Percentiles rank a stretch among this genome's conserved stretches.
These are phyloP conservation scores for Saturnispora kantuleensis DNA, from an alignment of 805 yeast genomes.

Conservation along the genomic window DNA sequence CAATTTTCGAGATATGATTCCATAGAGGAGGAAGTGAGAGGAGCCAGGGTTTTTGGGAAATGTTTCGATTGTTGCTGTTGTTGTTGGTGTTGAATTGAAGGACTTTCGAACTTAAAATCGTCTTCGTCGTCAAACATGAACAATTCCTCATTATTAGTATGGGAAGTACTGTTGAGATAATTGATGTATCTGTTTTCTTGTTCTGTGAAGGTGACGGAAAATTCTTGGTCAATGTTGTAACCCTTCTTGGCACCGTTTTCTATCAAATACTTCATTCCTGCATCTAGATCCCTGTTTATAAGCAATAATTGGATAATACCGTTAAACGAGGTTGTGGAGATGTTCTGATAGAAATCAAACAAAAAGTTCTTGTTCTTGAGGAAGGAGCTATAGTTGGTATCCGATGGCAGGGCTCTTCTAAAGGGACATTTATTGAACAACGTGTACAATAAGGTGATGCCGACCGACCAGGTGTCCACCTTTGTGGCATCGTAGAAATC, in stretches of 20 bases:
- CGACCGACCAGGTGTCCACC: slow-evolving; percentile 49
- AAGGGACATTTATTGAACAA: slow-evolving; percentile 47
- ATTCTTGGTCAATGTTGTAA: slow-evolving; percentile 38
- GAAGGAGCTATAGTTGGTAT: slow-evolving; percentile 36
- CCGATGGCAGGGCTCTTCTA: slow-evolving; percentile 30
- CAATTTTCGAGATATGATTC: slow-evolving; percentile 1
- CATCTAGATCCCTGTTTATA: slow-evolving; percentile 31
- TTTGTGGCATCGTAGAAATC: slow-evolving; percentile 32
- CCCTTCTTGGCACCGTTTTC: slow-evolving; percentile 28
- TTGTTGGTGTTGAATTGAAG: not conserved
- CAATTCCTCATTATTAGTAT: slow-evolving; percentile 7
- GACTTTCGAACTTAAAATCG: not conserved
- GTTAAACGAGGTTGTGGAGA: slow-evolving; percentile 33
- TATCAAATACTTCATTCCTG: slow-evolving; percentile 22
- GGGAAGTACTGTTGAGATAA: slow-evolving; percentile 12
- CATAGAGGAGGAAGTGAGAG: not conserved
- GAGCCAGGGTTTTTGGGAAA: not conserved
- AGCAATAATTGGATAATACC: slow-evolving; percentile 34
- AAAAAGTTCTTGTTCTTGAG: slow-evolving; percentile 32
- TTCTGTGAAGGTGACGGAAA: slow-evolving; percentile 20
- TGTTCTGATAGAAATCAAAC: slow-evolving; percentile 39
- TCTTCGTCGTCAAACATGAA: slow-evolving; percentile 13
- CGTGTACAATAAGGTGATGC: slow-evolving; percentile 39
- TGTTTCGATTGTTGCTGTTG: slow-evolving; percentile 1
- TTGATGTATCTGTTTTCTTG: slow-evolving; percentile 10